phyloP scores from a whole-genome alignment of 2,329 filamentous ascomycete genomes.

The Pestalotiopsis sp. region DNA sequence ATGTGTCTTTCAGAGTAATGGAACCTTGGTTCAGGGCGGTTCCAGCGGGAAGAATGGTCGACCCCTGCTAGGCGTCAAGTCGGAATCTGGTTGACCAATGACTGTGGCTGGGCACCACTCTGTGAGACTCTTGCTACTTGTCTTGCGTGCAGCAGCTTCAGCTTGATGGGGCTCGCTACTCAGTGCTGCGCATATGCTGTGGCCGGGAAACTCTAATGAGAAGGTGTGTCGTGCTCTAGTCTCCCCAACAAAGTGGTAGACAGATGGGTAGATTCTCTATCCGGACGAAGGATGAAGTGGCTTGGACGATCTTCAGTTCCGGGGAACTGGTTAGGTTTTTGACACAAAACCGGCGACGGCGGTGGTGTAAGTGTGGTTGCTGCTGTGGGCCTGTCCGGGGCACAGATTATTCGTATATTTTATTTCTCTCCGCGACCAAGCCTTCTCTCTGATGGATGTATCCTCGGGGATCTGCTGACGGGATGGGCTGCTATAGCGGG shows the following conservation, averaged over 20 bases:
- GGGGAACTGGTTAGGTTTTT: background rate
- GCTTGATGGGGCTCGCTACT: background rate
- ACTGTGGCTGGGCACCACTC: background rate
- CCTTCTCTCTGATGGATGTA: slow-evolving; percentile 13
- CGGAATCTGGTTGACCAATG: slow-evolving; percentile 3
- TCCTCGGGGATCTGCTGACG: slow-evolving; percentile 33
- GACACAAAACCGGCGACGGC: slow-evolving; percentile 2
- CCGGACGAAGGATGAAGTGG: background rate
- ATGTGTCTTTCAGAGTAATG: background rate
- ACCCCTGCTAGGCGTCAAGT: slow-evolving; percentile 8
- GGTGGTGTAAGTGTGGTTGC: background rate
- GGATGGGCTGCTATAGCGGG: slow-evolving; percentile 32
- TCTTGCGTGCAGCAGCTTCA: background rate
- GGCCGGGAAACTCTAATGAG: background rate
- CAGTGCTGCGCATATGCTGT: background rate
- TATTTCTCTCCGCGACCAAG: slow-evolving; percentile 7
- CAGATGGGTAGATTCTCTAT: background rate
- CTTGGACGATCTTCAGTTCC: background rate
- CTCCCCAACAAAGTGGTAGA: background rate
- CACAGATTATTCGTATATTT: slow-evolving; percentile 6
- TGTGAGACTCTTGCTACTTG: background rate
- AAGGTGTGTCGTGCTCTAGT: background rate
- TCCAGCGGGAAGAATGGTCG: slow-evolving; percentile 6
- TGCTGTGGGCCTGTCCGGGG: slow-evolving; percentile 8
- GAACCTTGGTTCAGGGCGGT: background rate